Base-by-base conservation (phyloP, 805 yeast genomes). In the Candida mattraensis region DNA sequence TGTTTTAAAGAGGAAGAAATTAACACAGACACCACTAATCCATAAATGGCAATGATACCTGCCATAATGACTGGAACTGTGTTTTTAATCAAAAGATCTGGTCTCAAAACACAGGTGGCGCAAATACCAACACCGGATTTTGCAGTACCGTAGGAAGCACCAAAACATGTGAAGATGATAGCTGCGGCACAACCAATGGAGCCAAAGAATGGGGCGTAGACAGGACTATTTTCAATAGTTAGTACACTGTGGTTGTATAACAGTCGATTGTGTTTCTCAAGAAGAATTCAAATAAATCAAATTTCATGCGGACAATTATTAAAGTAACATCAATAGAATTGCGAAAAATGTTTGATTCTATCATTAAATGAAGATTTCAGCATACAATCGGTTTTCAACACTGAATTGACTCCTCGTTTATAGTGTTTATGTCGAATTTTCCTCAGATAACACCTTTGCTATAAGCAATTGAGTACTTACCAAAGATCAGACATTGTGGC, bases 181-280 rank as follows among this genome's bases (percentile, higher is more conserved):
- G 99, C 97, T 36, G 98, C 87, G 41, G 99, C 95, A 77, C 99
- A 94, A 64, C 99, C 99, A 61, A 93, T 87, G 53, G 97, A 91
- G 60, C 99, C 99, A 68, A 93, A 93, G 77, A 93, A 93, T 64
- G 99, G 99, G 58, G 86, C 86, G 60, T 80, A 80, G 61, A 80
- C 87, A 56, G 87, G 87, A 66, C 86, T 77, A 55, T n/a, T n/a
- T n/a, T n/a, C n/a, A n/a, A n/a, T n/a, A 25, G 17, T 20, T 20
- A 20, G 23, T 16, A 14, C n/a, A n/a, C n/a, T n/a, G n/a, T n/a
- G n/a, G n/a, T n/a, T n/a, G n/a, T n/a, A n/a, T n/a, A n/a, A n/a
- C n/a, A n/a, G n/a, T n/a, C n/a, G n/a, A n/a, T n/a, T n/a, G n/a
- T n/a, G n/a, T n/a, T n/a, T n/a, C n/a, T n/a, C n/a, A n/a, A n/a